Percentiles rank a stretch among this genome's conserved stretches.
Evolutionary conservation across 164 flowering plant species (phyloP).

Genomic region (Vitis rupestris): DNA sequence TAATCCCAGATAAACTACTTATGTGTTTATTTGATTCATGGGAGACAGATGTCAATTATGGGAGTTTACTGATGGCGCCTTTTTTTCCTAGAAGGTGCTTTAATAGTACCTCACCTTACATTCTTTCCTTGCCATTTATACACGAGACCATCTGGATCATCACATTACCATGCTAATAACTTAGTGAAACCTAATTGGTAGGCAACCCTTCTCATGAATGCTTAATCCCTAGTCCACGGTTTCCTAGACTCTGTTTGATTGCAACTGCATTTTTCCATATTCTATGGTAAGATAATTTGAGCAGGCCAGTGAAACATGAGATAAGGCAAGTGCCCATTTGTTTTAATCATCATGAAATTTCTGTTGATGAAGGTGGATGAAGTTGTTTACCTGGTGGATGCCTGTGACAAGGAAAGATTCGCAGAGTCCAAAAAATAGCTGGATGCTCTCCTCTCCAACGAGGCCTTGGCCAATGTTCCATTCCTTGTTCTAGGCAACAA

Average conservation of each 20-base stretch:
- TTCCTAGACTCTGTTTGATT: no score
- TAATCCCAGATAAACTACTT: slow-evolving; percentile 25
- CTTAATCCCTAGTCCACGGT: no score
- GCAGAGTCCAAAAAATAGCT: slow-evolving; percentile 43
- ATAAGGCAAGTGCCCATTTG: no score
- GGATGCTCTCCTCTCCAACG: slow-evolving; percentile 45
- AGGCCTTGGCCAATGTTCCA: slow-evolving; percentile 36
- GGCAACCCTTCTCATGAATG: no score
- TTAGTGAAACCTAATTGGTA: no score
- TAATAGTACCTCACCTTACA: slow-evolving; percentile 20
- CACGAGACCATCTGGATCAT: no score
- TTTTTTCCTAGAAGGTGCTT: slow-evolving; percentile 9
- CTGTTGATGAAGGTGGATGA: slow-evolving; percentile 39
- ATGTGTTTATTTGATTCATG: slow-evolving; percentile 29
- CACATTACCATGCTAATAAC: no score
- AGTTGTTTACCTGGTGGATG: slow-evolving; percentile 48
- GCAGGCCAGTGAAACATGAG: no score
- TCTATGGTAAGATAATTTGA: no score
- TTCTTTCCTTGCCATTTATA: not conserved
- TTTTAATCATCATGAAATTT: not conserved
- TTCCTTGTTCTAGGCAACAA: slow-evolving; percentile 45
- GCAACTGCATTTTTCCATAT: no score
- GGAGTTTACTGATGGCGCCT: slow-evolving; percentile 23
- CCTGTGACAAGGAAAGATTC: slow-evolving; percentile 45
- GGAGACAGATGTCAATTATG: slow-evolving; percentile 19